phyloP scores from a whole-genome alignment of 1,139 yeast genomes.

The Magnusiomyces fungicola region DNA sequence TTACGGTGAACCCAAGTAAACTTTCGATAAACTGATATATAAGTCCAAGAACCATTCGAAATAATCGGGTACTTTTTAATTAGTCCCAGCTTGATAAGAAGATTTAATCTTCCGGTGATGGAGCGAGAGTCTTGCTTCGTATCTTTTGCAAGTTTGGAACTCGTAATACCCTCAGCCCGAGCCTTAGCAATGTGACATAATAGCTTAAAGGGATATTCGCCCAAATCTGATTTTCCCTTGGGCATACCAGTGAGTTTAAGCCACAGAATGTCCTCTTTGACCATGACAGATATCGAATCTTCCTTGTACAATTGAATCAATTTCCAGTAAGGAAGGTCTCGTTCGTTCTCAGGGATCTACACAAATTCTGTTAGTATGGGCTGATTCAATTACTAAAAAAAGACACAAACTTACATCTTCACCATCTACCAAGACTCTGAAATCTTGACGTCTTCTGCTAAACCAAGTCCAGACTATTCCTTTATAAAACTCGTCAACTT shows the following conservation, averaged over 20 bases:
- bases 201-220: conserved; percentile 31
- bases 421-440: conserved; percentile 20
- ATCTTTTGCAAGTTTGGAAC: conserved; percentile 30
- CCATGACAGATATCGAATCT: conserved; percentile 24
- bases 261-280: conserved; percentile 34
- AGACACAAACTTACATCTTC: conserved; percentile 11
- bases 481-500: conserved; percentile 25
- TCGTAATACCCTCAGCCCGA: conserved; percentile 32
- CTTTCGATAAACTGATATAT: conserved; percentile 28
- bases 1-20: conserved; percentile 21
- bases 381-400: not conserved
- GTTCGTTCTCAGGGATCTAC: conserved; percentile 14
- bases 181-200: conserved; percentile 33
- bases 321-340: conserved; percentile 14
- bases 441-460: conserved; percentile 7
- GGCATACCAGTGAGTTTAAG: conserved; percentile 31
- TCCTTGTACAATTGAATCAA: conserved; percentile 20
- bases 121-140: conserved; percentile 39
- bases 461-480: conserved; percentile 29
- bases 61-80: conserved; percentile 31
- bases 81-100: conserved; percentile 30
- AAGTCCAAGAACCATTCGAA: conserved; percentile 28
- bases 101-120: conserved; percentile 30
- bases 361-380: not conserved
- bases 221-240: conserved; percentile 24